phyloP scores from a whole-genome alignment of 1,284 basidiomycete genomes.

The Phlebopus sp. region DNA sequence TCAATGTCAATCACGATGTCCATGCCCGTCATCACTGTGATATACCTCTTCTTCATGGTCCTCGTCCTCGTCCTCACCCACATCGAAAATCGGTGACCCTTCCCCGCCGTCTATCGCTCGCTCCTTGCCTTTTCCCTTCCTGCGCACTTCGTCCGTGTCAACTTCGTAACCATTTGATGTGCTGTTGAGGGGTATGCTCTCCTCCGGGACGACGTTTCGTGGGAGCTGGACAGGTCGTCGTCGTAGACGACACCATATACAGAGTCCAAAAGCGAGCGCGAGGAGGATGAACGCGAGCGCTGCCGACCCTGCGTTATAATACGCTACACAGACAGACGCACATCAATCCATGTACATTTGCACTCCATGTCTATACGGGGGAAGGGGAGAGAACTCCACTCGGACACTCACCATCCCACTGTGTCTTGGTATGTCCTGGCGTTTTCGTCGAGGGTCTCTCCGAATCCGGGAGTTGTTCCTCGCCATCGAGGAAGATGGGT shows the following conservation, averaged over 20 bases:
- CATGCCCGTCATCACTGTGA: slow-evolving; percentile 3
- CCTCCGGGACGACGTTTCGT: slow-evolving; percentile 37
- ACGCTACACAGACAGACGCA: slow-evolving; percentile 46
- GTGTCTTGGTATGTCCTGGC: slow-evolving; percentile 65
- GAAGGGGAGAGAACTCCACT: not conserved
- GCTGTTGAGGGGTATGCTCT: slow-evolving; percentile 51
- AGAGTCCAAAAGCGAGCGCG: slow-evolving; percentile 64
- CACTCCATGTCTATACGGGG: not conserved
- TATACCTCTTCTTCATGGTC: slow-evolving; percentile 32
- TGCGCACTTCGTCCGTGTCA: slow-evolving; percentile 28
- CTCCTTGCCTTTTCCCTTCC: slow-evolving; percentile 42
- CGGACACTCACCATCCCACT: slow-evolving; percentile 73
- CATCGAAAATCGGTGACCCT: slow-evolving; percentile 40
- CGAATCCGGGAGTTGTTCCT: slow-evolving; percentile 36
- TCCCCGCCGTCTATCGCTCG: slow-evolving; percentile 32
- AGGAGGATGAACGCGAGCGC: slow-evolving; percentile 80
- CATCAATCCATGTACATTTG: slow-evolving; percentile 1
- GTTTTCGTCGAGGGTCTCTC: slow-evolving; percentile 47
- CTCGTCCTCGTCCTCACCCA: slow-evolving; percentile 46
- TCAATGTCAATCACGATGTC: not conserved
- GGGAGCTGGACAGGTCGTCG: slow-evolving; percentile 44
- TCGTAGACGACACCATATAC: slow-evolving; percentile 68
- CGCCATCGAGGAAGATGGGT: slow-evolving; percentile 50
- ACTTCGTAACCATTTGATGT: slow-evolving; percentile 32
- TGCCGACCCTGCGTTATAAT: slow-evolving; percentile 90